Conservation (phyloP, 495 filamentous ascomycete genomes). For the Talaromyces nanjingensis region DNA sequence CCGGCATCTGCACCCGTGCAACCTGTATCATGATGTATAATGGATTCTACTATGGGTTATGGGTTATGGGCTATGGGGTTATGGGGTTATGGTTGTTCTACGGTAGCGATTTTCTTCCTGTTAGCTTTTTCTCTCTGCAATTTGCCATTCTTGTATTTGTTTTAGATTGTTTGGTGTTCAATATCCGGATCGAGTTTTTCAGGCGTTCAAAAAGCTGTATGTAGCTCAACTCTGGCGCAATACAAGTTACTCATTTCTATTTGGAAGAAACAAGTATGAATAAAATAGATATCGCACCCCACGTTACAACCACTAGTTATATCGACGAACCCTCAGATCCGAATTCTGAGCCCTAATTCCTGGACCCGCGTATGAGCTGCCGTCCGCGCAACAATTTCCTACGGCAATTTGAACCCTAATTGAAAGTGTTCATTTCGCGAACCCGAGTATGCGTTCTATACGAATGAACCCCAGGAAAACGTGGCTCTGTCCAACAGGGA, state of each 20-base stretch:
- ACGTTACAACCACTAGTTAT: too few relatives aligned
- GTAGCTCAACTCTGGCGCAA: not conserved
- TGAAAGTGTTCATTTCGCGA: too few relatives aligned
- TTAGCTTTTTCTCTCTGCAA: too few relatives aligned
- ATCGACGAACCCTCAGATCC: too few relatives aligned
- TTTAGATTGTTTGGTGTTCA: not conserved
- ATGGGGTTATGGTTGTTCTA: not conserved
- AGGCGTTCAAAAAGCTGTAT: not conserved
- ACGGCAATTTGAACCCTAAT: too few relatives aligned
- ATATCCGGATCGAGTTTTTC: not conserved
- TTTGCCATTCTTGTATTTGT: not conserved
- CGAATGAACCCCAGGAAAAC: too few relatives aligned
- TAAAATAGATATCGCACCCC: not conserved
- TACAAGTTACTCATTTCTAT: not conserved
- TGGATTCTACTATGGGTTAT: not conserved
- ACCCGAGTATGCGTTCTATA: too few relatives aligned
- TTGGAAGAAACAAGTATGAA: not conserved
- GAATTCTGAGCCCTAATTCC: too few relatives aligned
- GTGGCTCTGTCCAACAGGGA: too few relatives aligned
- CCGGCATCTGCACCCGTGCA: conserved; percentile 6
- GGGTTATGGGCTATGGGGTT: not conserved
- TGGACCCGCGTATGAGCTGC: too few relatives aligned
- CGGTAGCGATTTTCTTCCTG: not conserved
- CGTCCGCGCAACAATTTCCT: too few relatives aligned
- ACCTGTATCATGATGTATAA: conserved; percentile 4